Evolutionary conservation across 306 rosid species (phyloP).

Genomic region (Quillaja saponaria): DNA sequence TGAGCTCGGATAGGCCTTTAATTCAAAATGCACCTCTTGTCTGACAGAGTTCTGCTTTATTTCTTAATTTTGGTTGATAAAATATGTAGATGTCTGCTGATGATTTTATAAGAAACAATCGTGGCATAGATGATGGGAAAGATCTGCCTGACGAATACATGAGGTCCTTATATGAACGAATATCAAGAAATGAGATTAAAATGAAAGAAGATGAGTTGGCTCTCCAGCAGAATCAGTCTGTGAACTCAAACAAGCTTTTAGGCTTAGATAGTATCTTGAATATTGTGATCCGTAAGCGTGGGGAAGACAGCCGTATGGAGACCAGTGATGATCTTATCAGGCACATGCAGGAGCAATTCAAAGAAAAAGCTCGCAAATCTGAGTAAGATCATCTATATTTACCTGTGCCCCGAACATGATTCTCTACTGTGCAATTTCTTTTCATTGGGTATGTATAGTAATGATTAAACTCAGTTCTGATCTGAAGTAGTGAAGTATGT

Average conservation of each 20-base stretch:
- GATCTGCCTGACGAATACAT: conserved; percentile 87
- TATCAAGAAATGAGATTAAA: conserved; percentile 92
- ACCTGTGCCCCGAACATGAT: conserved; percentile 20
- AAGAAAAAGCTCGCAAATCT: conserved; percentile 95
- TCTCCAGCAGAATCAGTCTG: conserved; percentile 74
- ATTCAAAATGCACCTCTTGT: conserved; percentile 21
- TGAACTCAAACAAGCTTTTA: conserved; percentile 74
- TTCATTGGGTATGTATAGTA: not conserved
- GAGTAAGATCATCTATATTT: conserved; percentile 64
- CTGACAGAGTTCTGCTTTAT: conserved; percentile 24
- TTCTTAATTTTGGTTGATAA: conserved; percentile 1
- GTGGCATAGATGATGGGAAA: conserved; percentile 98
- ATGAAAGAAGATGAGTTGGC: conserved; percentile 86
- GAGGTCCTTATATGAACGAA: conserved; percentile 83
- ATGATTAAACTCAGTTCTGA: conserved; percentile 15
- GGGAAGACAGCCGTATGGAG: conserved; percentile 74
- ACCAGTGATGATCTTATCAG: conserved; percentile 93
- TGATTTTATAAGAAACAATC: conserved; percentile 95
- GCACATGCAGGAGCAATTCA: conserved; percentile 97
- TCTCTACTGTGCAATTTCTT: conserved; percentile 26
- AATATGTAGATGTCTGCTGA: conserved; percentile 91
- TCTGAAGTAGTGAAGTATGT: conserved; percentile 17
- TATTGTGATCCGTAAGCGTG: conserved; percentile 77
- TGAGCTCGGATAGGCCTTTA: conserved; percentile 36
- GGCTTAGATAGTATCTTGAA: conserved; percentile 93